Percentiles rank a stretch among this genome's conserved stretches.
phyloP scores from a whole-genome alignment of 495 filamentous ascomycete genomes.

The Hyphodiscus hymeniophilus region DNA sequence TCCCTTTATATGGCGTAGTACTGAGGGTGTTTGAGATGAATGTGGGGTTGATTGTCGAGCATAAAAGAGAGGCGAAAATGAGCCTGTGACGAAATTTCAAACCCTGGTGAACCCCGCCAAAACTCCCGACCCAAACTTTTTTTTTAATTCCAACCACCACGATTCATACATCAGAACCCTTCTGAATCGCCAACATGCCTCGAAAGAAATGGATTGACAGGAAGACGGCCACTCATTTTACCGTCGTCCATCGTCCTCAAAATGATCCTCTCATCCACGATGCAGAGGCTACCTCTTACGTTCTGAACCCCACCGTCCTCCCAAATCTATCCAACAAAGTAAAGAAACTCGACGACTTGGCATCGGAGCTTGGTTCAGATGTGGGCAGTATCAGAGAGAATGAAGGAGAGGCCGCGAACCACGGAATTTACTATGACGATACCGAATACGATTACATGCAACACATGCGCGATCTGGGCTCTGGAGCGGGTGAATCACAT shows the following conservation, averaged over 20 bases:
- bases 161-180: conserved; percentile 1
- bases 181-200: conserved; percentile 54
- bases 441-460: conserved; percentile 99
- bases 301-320: conserved; percentile 53
- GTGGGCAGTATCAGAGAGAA: conserved; percentile 63
- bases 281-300: conserved; percentile 67
- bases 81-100: conserved; percentile 16
- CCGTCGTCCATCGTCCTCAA: conserved; percentile 90
- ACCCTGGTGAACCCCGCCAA: not conserved
- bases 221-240: conserved; percentile 85
- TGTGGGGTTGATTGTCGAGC: conserved; percentile 14
- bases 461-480: conserved; percentile 79
- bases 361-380: conserved; percentile 63
- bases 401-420: conserved; percentile 91
- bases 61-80: not conserved
- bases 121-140: conserved; percentile 1
- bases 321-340: conserved; percentile 47
- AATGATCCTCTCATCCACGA: conserved; percentile 95
- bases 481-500: conserved; percentile 51
- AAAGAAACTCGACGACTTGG: conserved; percentile 62
- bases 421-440: conserved; percentile 84
- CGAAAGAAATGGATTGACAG: conserved; percentile 89
- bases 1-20: conserved; percentile 1
- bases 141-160: not conserved
- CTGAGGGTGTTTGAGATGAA: not conserved